Conservation (phyloP, 179 eudicot genomes). For the Actinidia arguta region DNA sequence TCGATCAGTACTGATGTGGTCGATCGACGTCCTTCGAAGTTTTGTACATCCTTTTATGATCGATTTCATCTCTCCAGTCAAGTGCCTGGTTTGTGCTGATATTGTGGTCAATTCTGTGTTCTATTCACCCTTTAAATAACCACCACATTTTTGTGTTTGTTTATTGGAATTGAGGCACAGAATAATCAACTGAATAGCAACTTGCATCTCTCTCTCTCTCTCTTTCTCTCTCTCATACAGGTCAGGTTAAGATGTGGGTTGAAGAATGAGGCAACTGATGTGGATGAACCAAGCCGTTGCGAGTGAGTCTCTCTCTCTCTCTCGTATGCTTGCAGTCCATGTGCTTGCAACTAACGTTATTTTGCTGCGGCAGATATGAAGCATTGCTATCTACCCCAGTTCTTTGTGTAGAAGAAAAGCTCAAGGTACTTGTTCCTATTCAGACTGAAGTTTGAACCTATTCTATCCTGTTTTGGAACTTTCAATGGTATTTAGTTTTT, state of each 20-base stretch:
- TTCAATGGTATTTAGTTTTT: slow-evolving; percentile 5
- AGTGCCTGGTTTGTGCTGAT: not conserved
- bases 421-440: slow-evolving; percentile 60
- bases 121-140: not conserved
- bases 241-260: slow-evolving; percentile 93
- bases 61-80: not conserved
- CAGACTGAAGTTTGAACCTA: not conserved
- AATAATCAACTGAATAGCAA: not conserved
- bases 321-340: not conserved
- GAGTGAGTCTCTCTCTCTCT: slow-evolving; percentile 55
- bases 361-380: slow-evolving; percentile 64
- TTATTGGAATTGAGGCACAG: not conserved
- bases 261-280: slow-evolving; percentile 83
- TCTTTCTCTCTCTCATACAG: slow-evolving; percentile 38
- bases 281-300: slow-evolving; percentile 99
- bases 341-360: not conserved
- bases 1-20: not conserved
- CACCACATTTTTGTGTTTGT: not conserved
- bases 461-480: not conserved
- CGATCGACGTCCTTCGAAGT: not conserved
- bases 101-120: slow-evolving; percentile 15
- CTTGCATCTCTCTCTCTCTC: not conserved
- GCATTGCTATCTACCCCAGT: slow-evolving; percentile 87
- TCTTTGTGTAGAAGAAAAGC: slow-evolving; percentile 79
- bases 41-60: too few species aligned